A percentile compares a stretch with the other conserved stretches of the same genome.
These are phyloP conservation scores for Populus hybrid DNA, from an alignment of 441 rosid species.

Conservation along the genomic window DNA sequence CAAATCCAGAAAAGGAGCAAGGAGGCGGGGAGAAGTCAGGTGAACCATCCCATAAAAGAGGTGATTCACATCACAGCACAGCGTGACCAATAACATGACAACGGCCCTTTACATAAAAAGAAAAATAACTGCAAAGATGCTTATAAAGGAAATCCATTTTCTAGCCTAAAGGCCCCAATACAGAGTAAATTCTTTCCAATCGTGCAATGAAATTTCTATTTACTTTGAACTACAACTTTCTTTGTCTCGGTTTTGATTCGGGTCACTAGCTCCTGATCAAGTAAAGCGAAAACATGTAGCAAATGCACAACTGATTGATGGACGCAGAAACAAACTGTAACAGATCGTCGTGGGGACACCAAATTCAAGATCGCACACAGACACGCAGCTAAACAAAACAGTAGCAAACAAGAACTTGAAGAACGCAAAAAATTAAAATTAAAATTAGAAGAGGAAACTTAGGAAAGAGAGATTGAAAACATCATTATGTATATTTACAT, in stretches of 20 bases:
- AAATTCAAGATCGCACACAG: not conserved
- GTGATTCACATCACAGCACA: not conserved
- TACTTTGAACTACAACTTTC: not conserved
- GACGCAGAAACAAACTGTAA: not conserved
- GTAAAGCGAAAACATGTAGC: not conserved
- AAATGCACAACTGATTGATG: not conserved
- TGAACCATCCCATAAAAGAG: not conserved
- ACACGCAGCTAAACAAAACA: not conserved
- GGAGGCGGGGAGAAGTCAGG: too few relatives aligned
- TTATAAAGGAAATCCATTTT: not conserved
- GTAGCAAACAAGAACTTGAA: not conserved
- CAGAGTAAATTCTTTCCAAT: not conserved
- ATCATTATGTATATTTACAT: conserved; percentile 29
- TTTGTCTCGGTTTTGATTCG: not conserved
- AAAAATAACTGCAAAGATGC: not conserved
- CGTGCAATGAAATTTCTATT: not conserved
- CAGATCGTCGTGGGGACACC: not conserved
- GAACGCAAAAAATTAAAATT: too few relatives aligned
- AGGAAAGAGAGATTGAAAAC: conserved; percentile 17
- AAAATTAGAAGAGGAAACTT: not conserved
- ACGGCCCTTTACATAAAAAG: too few relatives aligned
- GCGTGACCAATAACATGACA: not conserved
- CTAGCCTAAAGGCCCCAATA: not conserved
- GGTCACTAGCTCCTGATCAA: not conserved
- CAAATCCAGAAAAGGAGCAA: too few relatives aligned